A percentile compares a stretch with the other conserved stretches of the same genome.
Evolutionary conservation across 371 early-diverging fungal species (phyloP).

Genomic region (Mortierella sp.): DNA sequence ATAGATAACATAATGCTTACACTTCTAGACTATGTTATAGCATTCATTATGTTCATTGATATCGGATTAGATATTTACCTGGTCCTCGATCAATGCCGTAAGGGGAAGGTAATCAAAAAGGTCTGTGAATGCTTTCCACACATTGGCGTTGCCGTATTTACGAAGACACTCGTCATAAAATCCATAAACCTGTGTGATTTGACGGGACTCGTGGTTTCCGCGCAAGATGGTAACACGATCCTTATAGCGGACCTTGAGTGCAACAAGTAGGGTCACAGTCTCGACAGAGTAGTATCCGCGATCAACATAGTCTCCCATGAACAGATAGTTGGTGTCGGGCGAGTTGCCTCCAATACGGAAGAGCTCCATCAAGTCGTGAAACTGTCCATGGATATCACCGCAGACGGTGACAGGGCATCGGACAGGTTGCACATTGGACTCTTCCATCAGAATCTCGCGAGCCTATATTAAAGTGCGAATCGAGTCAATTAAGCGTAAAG

Average conservation of each 20-base stretch:
- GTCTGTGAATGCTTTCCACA: conserved; percentile 99
- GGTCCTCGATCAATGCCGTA: conserved; percentile 95
- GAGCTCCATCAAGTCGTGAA: conserved; percentile 98
- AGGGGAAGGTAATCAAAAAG: conserved; percentile 99
- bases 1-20: too few species aligned
- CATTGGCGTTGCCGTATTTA: conserved; percentile 98
- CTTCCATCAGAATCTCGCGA: conserved; percentile 93
- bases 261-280: conserved; percentile 96
- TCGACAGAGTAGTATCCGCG: conserved; percentile 99
- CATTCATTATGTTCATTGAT: too few species aligned
- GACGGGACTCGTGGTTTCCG: conserved; percentile 99
- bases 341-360: conserved; percentile 98
- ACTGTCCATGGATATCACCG: conserved; percentile 99
- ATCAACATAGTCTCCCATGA: conserved; percentile 99
- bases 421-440: conserved; percentile 97
- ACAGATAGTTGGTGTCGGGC: conserved; percentile 99
- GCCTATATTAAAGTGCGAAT: conserved; percentile 62
- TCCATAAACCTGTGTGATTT: conserved; percentile 99
- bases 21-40: too few species aligned
- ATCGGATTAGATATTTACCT: conserved; percentile 37
- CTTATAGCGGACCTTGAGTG: conserved; percentile 95
- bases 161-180: conserved; percentile 99
- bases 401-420: conserved; percentile 97
- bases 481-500: too few species aligned
- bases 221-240: conserved; percentile 98